Conservation (phyloP, 2,329 filamentous ascomycete genomes). For the Hansfordia pulvinata region DNA sequence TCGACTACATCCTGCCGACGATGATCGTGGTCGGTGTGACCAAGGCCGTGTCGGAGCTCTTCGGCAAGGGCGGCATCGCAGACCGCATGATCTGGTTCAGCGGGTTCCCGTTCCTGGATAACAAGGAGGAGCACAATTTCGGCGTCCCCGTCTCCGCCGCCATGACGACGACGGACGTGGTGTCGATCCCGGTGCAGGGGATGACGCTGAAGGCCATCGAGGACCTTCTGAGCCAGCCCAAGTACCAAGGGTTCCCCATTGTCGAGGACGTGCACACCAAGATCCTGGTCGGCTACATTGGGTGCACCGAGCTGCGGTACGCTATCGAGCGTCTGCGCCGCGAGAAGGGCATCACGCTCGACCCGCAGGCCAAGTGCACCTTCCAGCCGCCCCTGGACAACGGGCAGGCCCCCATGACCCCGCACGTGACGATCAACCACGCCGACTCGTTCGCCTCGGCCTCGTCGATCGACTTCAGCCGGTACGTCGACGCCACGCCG, state of each 20-base stretch:
- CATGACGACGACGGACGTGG: slow-evolving; percentile 66
- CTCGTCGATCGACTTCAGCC: slow-evolving; percentile 61
- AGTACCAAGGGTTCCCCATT: slow-evolving; percentile 87
- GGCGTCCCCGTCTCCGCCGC: slow-evolving; percentile 84
- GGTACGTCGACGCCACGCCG: slow-evolving; percentile 80
- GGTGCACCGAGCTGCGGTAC: slow-evolving; percentile 81
- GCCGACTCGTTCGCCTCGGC: slow-evolving; percentile 41
- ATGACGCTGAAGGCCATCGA: slow-evolving; percentile 68
- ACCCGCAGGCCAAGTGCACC: slow-evolving; percentile 54
- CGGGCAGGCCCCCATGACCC: slow-evolving; percentile 22
- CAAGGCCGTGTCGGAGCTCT: slow-evolving; percentile 80
- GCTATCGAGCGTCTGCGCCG: slow-evolving; percentile 70
- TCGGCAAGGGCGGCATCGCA: slow-evolving; percentile 92
- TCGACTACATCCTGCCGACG: slow-evolving; percentile 92
- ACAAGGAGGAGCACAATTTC: slow-evolving; percentile 94
- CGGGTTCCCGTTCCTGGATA: slow-evolving; percentile 91
- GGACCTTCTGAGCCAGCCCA: slow-evolving; percentile 59
- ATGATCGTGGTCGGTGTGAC: slow-evolving; percentile 99
- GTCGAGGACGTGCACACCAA: slow-evolving; percentile 61
- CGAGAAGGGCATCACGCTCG: slow-evolving; percentile 44
- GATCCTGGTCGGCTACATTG: slow-evolving; percentile 79
- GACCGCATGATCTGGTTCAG: slow-evolving; percentile 99
- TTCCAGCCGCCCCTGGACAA: slow-evolving; percentile 42
- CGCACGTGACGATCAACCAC: slow-evolving; percentile 43
- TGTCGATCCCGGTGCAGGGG: slow-evolving; percentile 60